These are phyloP conservation scores for Nemania serpens DNA, from an alignment of 2,329 filamentous ascomycete species.

Conservation along the genomic window DNA sequence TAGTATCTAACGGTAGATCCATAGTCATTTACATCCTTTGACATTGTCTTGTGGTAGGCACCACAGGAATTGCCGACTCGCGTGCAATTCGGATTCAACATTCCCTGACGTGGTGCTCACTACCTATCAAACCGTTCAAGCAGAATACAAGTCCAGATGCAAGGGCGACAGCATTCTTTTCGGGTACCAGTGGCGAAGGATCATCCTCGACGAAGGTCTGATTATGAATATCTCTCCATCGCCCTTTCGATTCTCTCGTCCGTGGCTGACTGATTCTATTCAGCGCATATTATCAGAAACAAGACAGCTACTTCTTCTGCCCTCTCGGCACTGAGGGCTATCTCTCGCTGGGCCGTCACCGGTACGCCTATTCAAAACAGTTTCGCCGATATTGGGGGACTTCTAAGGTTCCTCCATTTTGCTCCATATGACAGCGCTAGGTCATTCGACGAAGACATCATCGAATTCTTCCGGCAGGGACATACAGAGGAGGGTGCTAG, in stretches of 20 bases:
- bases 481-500: constrained; percentile 3
- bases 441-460: constrained; percentile 12
- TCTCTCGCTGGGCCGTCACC: constrained; percentile 12
- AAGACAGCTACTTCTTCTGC: constrained; percentile 6
- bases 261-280: not conserved
- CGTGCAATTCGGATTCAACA: not conserved
- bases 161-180: not conserved
- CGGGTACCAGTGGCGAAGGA: constrained; percentile 7
- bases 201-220: constrained; percentile 15
- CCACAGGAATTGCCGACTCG: not conserved
- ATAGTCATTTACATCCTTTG: constrained; percentile 7
- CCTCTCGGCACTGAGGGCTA: not conserved
- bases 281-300: constrained; percentile 10
- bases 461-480: constrained; percentile 5
- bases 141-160: not conserved
- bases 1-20: not conserved
- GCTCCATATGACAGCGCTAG: constrained; percentile 2
- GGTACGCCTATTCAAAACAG: constrained; percentile 14
- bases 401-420: constrained; percentile 7
- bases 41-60: not conserved
- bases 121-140: constrained; percentile 6
- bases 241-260: not conserved
- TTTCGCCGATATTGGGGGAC: constrained; percentile 1
- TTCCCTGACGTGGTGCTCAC: constrained; percentile 10
- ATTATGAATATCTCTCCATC: not conserved